Evolutionary conservation across 495 filamentous ascomycete species (phyloP).

Genomic region (Hyaloscypha bicolor): DNA sequence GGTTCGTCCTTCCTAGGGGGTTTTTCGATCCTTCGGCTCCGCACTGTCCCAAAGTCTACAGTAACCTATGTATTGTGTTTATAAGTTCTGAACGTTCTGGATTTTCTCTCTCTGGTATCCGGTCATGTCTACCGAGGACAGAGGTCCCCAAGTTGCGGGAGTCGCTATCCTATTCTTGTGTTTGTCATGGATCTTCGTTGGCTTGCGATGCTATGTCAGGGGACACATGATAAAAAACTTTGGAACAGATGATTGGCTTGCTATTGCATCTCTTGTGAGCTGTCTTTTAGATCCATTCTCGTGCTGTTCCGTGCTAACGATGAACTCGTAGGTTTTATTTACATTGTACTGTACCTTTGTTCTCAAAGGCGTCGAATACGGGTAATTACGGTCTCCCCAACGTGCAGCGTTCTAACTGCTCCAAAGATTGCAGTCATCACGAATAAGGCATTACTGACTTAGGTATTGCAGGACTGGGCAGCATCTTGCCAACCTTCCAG

Average conservation of each 20-base stretch:
- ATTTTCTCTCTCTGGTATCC: neutral
- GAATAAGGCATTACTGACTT: neutral
- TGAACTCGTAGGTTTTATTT: conserved; percentile 14
- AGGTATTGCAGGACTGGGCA: conserved; percentile 7
- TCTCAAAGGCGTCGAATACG: conserved; percentile 22
- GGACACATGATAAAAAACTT: conserved; percentile 18
- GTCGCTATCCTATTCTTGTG: conserved; percentile 21
- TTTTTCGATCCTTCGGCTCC: neutral
- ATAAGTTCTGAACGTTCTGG: neutral
- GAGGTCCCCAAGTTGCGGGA: conserved; percentile 24
- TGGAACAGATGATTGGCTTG: conserved; percentile 26
- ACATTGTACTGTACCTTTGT: conserved; percentile 26
- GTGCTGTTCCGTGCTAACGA: neutral
- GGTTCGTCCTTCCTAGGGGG: neutral
- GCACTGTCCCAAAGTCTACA: too few species aligned
- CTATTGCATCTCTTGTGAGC: conserved; percentile 19
- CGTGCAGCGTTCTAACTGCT: too few species aligned
- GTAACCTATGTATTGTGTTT: neutral
- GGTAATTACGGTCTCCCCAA: neutral
- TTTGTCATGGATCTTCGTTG: conserved; percentile 17
- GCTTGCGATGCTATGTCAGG: conserved; percentile 20
- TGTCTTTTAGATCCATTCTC: neutral
- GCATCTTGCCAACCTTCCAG: conserved; percentile 11
- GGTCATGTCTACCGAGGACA: conserved; percentile 20
- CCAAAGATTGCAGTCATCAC: too few species aligned